These are phyloP conservation scores for Podaxis carcinomalis DNA, from an alignment of 768 basidiomycete species.

Conservation along the genomic window DNA sequence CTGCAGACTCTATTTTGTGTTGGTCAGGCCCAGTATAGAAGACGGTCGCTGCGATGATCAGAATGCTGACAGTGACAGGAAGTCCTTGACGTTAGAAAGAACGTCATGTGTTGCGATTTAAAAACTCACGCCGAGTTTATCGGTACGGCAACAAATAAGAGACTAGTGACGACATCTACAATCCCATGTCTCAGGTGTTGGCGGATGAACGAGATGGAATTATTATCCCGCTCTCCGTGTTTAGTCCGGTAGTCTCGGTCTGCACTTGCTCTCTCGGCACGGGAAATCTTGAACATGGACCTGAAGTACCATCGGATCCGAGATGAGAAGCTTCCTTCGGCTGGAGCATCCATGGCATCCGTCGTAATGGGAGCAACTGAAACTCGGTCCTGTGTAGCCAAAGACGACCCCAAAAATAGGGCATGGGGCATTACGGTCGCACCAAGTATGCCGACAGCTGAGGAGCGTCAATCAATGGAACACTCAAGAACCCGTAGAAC, in stretches of 20 bases:
- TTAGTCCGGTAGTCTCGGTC: slow-evolving; percentile 28
- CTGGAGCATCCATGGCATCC: neutral
- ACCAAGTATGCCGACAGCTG: slow-evolving; percentile 57
- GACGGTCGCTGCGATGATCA: slow-evolving; percentile 69
- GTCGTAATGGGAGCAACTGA: slow-evolving; percentile 18
- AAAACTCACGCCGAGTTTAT: slow-evolving; percentile 64
- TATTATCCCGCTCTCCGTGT: slow-evolving; percentile 47
- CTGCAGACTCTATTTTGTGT: slow-evolving; percentile 40
- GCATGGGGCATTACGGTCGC: slow-evolving; percentile 84
- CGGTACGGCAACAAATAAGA: slow-evolving; percentile 67
- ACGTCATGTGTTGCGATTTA: neutral
- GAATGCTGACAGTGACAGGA: slow-evolving; percentile 42
- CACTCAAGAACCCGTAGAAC: neutral
- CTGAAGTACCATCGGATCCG: slow-evolving; percentile 13
- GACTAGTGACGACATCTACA: slow-evolving; percentile 51
- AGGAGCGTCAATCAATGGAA: slow-evolving; percentile 10
- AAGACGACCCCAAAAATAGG: slow-evolving; percentile 31
- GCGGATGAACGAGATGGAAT: slow-evolving; percentile 38
- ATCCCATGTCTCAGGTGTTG: slow-evolving; percentile 54
- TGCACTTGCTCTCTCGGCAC: slow-evolving; percentile 26
- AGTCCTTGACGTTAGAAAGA: neutral
- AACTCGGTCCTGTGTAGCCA: slow-evolving; percentile 31
- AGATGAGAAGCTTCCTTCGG: slow-evolving; percentile 9
- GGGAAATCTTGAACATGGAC: slow-evolving; percentile 26
- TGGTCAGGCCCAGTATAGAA: slow-evolving; percentile 44